Evolutionary conservation across 2,329 filamentous ascomycete species (phyloP), one percentile per base, ranked within the genome.

Genomic region (Fusarium floridanum): DNA sequence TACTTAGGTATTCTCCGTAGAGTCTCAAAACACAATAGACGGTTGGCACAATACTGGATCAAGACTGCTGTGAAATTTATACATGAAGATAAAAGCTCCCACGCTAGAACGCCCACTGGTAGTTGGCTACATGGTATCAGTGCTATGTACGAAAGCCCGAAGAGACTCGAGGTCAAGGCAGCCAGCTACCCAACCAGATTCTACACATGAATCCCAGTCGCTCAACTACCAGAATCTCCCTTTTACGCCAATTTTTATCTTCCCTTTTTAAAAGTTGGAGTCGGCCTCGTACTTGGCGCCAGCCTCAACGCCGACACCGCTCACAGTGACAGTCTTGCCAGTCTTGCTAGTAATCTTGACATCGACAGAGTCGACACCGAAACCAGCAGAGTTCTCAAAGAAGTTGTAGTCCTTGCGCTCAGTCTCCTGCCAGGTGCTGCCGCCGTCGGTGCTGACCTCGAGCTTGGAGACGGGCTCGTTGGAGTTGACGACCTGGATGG

Each of bases 401-500:
- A 86, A 93, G 85, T 92, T 89, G 80, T 90, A 90, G 32, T 83
- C 81, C 66, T 85, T 80, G 57, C 91, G 84, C 3, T 82, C 84
- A 1, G 91, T 91, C n/a, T 79, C 60, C 80, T 87, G 80, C 91
- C 90, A 93, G 16, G 87, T 89, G 63, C 76, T 85, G 20, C 91
- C 91, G 12, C 88, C 86, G 76, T 93, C 88, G 20, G 85, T 89
- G 68, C 88, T 90, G 67, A 92, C 90, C 74, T 92, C 90, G 27
- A 93, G 84, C 72, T 83, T 85, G 63, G 84, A 76, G 45, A 92
- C 86, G 17, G 86, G 85, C 69, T 88, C 84, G 79, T 91, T 91
- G 76, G 88, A 83, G 81, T 92, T 92, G 76, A 91, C 85, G 50
- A 92, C 90, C 80, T 93, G 91, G 85, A 83, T 82, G 50, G 79